Conservation (phyloP, 495 filamentous ascomycete genomes). For the Thozetella sp. region DNA sequence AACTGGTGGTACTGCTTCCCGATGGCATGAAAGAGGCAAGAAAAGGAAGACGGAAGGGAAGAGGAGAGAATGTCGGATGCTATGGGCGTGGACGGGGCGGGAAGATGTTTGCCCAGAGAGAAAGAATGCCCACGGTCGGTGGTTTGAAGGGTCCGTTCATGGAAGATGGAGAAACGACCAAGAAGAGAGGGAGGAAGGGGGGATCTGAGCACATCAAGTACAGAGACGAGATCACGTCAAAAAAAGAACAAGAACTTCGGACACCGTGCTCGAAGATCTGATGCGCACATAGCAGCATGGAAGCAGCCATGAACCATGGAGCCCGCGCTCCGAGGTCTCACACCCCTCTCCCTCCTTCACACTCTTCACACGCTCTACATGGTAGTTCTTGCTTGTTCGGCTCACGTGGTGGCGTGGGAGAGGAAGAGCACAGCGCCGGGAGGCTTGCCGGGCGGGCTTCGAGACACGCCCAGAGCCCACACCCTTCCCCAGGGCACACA, state of each 20-base stretch:
- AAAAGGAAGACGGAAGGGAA: neutral
- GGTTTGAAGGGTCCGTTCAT: neutral
- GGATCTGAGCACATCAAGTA: slow-evolving; percentile 4
- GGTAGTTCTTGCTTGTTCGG: too few relatives aligned
- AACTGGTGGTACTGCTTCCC: neutral
- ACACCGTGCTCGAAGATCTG: slow-evolving; percentile 2
- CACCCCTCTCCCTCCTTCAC: neutral
- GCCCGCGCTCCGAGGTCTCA: neutral
- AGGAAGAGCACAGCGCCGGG: neutral
- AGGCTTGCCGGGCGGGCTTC: neutral
- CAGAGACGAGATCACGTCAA: neutral
- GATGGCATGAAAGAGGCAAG: neutral
- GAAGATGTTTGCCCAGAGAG: neutral
- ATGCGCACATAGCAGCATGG: neutral
- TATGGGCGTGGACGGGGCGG: too few relatives aligned
- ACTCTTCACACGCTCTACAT: too few relatives aligned
- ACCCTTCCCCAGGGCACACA: neutral
- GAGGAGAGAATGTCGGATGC: too few relatives aligned
- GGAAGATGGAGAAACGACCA: neutral
- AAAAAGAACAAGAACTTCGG: slow-evolving; percentile 1
- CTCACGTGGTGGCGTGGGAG: neutral
- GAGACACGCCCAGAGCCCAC: neutral
- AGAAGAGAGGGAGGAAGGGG: neutral
- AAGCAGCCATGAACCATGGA: neutral
- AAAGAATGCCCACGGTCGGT: neutral